These are phyloP conservation scores for Mycogone perniciosa DNA, from an alignment of 2,329 filamentous ascomycete genomes.

Conservation along the genomic window DNA sequence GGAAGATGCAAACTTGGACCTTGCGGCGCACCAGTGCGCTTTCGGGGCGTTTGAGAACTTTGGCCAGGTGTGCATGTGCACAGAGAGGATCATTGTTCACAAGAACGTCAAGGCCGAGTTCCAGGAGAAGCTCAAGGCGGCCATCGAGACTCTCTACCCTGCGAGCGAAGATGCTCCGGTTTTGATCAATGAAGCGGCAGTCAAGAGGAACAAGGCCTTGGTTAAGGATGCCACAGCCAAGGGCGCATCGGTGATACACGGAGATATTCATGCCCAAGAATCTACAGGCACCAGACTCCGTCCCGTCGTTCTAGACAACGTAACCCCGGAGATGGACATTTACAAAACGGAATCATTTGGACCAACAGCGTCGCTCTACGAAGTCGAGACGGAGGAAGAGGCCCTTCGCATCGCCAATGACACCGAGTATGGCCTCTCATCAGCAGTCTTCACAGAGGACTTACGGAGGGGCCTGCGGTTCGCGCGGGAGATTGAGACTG, in stretches of 20 bases:
- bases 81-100: conserved; percentile 64
- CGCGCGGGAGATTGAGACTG: conserved; percentile 59
- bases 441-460: conserved; percentile 67
- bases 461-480: conserved; percentile 52
- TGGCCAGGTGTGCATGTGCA: conserved; percentile 83
- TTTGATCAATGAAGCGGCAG: conserved; percentile 61
- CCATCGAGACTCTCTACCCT: conserved; percentile 38
- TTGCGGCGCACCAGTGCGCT: conserved; percentile 62
- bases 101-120: conserved; percentile 41
- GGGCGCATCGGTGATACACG: conserved; percentile 50
- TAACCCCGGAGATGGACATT: conserved; percentile 61
- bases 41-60: conserved; percentile 65
- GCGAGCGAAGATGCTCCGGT: conserved; percentile 60
- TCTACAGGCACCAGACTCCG: conserved; percentile 41
- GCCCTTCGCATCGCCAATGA: conserved; percentile 72
- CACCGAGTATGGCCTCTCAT: conserved; percentile 68
- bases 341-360: conserved; percentile 73
- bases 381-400: conserved; percentile 63
- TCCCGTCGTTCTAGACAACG: conserved; percentile 61
- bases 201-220: conserved; percentile 59
- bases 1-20: conserved; percentile 70
- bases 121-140: conserved; percentile 34
- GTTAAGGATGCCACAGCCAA: conserved; percentile 61
- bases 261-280: conserved; percentile 29
- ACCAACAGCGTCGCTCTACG: conserved; percentile 62